Evolutionary conservation across 192 early-diverging fungal genomes (phyloP), one percentile per base, ranked within the genome.

Genomic region (Funneliformis mosseae): DNA sequence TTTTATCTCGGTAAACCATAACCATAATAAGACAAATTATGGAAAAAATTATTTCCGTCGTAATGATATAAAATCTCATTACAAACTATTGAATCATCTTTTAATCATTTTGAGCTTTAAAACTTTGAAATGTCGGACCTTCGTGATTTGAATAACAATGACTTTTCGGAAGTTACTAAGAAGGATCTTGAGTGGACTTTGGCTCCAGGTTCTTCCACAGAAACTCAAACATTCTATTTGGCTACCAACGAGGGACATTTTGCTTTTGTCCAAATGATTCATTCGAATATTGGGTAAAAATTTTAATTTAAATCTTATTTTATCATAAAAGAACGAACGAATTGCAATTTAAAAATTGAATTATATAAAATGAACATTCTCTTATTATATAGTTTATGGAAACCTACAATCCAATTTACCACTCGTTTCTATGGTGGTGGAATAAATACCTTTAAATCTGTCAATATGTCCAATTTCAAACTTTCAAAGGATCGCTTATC

Each of bases 201-300:
- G 42, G 88, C 92, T 73, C 84, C 90, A 78, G 91, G 91, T 45
- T 90, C 91, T 11, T 92, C 94, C 8, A 96, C 97, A 7, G 97
- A 98, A 85, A 95, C 91, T 39, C 95, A 96, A 82, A 95, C 95
- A 16, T 92, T 96, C 81, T 97, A 98, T 84, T 81, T 96, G 45
- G 89, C 92, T 62, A 90, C 90, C 11, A 85, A 93, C 69, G 82
- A 89, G 25, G 97, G 97, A 7, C 87, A 88, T 74, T 91, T 93
- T 83, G 90, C 91, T n/a, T 92, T 97, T 86, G 89, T 97, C 18
- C 97, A 98, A 84, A 86, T 97, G 83, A 95, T 95, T 77, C 96
- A 96, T 88, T 95, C 94, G 12, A 95, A 94, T 63, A 87, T 98
- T 73, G 90, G 92, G 84, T 90, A 90, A 69, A 85, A n/a, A n/a